Evolutionary conservation across 2,329 filamentous ascomycete species (phyloP), one percentile per base, ranked within the genome.

Genomic region (Penicillium sclerotigenum): DNA sequence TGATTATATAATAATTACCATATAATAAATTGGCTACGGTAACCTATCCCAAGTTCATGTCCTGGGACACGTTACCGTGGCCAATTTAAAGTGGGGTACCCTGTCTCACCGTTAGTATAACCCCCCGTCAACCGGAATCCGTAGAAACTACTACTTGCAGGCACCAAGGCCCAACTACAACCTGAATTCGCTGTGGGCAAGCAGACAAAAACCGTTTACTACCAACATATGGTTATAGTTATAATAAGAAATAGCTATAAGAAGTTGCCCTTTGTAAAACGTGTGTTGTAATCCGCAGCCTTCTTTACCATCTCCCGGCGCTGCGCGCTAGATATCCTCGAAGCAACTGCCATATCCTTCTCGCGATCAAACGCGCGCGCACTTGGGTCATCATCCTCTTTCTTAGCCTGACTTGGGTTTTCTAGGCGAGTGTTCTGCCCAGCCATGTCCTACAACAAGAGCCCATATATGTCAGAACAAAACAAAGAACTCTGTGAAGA

Each of bases 351-450:
- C 85, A 97, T 96, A 72, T 97, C 94, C 77, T 97, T 97, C 73
- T 97, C 90, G 60, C 86, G 83, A 75, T 97, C 91, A 74, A 97
- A 97, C 0, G 85, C 88, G 58, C 93, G 81, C 74, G 89, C 88
- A 73, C 91, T 96, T 0, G 94, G 93, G 70, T 97, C 92, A 74
- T 97, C 93, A 22, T 94, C 90, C 60, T 90, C 85, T 59, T 85
- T 83, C 60, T 84, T 83, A 8, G 56, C 42, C 88, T 75, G 59
- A 81, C 86, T 69, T 77, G 81, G 3, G 81, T 37, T 58, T 33
- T 64, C 59, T 8, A 66, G 26, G 14, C 58, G 55, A 82, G 38
- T 85, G 75, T 56, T 79, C 77, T 54, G 83, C 76, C 58, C 55
- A 36, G 61, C 83, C 80, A 28, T 83, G 31, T 65, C 60, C 63